Conservation (phyloP, 352 stramenopile species). For the Lagenidium sp. region DNA sequence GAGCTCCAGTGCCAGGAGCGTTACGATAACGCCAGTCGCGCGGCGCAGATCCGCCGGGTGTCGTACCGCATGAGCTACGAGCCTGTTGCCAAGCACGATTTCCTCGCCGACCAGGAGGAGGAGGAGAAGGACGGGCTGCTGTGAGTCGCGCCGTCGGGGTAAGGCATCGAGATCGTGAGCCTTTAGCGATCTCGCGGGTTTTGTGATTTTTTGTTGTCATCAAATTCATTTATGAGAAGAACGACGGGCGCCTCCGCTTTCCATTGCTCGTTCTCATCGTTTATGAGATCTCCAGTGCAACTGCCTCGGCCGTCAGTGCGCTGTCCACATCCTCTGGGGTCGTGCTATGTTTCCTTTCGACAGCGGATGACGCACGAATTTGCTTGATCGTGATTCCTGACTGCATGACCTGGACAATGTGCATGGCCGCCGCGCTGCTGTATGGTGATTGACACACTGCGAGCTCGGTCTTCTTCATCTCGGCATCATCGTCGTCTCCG, state of each 20-base stretch:
- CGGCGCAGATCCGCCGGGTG: slow-evolving; percentile 63
- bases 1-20: slow-evolving; percentile 37
- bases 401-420: slow-evolving; percentile 37
- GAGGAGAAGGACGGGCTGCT: slow-evolving; percentile 53
- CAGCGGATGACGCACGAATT: slow-evolving; percentile 3
- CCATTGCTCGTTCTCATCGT: background rate
- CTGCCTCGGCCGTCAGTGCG: background rate
- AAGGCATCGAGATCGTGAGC: too few relatives aligned
- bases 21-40: slow-evolving; percentile 45
- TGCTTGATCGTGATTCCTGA: slow-evolving; percentile 24
- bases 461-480: slow-evolving; percentile 54
- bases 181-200: too few relatives aligned
- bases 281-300: background rate
- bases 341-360: background rate
- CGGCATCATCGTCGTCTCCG: slow-evolving; percentile 18
- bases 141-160: too few relatives aligned
- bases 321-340: slow-evolving; percentile 7
- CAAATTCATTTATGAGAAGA: too few relatives aligned
- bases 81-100: background rate
- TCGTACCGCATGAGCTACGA: slow-evolving; percentile 65
- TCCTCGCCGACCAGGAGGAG: slow-evolving; percentile 18
- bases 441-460: slow-evolving; percentile 36
- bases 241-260: too few relatives aligned
- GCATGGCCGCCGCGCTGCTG: slow-evolving; percentile 14
- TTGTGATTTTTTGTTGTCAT: too few relatives aligned